Evolutionary conservation across 2,329 filamentous ascomycete species (phyloP).

Genomic region (Ophiostoma montium): DNA sequence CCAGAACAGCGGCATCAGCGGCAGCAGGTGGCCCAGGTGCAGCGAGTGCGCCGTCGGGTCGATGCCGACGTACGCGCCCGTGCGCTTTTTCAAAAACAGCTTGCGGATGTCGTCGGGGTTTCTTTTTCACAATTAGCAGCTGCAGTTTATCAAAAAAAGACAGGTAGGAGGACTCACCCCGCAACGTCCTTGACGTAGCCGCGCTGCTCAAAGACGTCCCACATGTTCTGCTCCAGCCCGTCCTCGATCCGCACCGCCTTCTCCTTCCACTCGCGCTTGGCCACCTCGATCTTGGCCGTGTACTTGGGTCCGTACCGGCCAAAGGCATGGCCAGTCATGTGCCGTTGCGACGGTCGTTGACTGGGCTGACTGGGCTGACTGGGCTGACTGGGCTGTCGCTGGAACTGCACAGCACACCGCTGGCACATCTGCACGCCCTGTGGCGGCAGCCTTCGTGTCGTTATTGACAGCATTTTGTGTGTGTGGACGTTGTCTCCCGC

Average conservation of each 20-base stretch:
- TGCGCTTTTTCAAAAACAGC: conserved; percentile 48
- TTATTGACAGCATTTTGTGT: conserved; percentile 5
- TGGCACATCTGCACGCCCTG: conserved; percentile 7
- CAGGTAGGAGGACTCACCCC: conserved; percentile 54
- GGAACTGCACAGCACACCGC: conserved; percentile 10
- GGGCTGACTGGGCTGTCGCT: neutral
- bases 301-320: conserved; percentile 21
- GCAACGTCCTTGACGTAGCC: conserved; percentile 62
- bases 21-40: conserved; percentile 67
- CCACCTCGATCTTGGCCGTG: conserved; percentile 28
- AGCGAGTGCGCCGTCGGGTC: conserved; percentile 70
- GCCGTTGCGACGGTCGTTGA: neutral
- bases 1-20: conserved; percentile 75
- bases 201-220: conserved; percentile 54
- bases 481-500: too few species aligned
- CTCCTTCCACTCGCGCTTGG: conserved; percentile 32
- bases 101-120: conserved; percentile 36
- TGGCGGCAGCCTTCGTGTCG: conserved; percentile 5
- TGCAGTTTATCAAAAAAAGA: neutral
- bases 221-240: conserved; percentile 38
- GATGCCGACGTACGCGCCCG: conserved; percentile 67
- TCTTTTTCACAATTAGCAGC: neutral
- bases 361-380: neutral
- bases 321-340: conserved; percentile 10
- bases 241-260: conserved; percentile 32